Conservation (phyloP, 768 basidiomycete genomes). For the Gloeopeniophorella convolvens region DNA sequence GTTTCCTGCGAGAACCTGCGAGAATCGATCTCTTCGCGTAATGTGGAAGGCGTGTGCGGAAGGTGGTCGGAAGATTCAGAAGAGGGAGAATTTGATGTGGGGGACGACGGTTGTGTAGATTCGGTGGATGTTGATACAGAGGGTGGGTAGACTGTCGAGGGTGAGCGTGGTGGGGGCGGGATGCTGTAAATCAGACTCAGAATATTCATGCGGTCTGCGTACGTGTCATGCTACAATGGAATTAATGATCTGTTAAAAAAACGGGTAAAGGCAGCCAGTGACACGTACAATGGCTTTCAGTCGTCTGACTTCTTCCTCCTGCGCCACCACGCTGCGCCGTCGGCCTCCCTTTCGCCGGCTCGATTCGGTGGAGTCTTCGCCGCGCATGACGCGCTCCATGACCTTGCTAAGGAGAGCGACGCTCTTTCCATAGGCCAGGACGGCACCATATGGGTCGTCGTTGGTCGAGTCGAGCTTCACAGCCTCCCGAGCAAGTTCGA, state of each 20-base stretch:
- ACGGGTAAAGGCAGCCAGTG: neutral
- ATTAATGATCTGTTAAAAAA: slow-evolving; percentile 4
- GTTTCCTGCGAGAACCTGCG: slow-evolving; percentile 20
- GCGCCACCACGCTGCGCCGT: slow-evolving; percentile 77
- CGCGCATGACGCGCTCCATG: slow-evolving; percentile 84
- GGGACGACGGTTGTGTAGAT: slow-evolving; percentile 46
- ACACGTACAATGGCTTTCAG: slow-evolving; percentile 82
- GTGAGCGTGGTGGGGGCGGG: slow-evolving; percentile 64
- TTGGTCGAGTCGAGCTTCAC: slow-evolving; percentile 84
- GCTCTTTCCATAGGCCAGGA: slow-evolving; percentile 82
- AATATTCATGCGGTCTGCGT: slow-evolving; percentile 91
- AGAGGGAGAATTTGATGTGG: slow-evolving; percentile 43
- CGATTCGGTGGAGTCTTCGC: slow-evolving; percentile 74
- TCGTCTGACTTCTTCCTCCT: slow-evolving; percentile 83
- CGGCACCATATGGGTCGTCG: slow-evolving; percentile 82
- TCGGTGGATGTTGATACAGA: slow-evolving; percentile 40
- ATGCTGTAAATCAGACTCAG: slow-evolving; percentile 86
- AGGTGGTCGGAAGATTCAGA: slow-evolving; percentile 42
- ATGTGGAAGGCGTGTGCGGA: slow-evolving; percentile 28
- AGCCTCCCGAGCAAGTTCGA: slow-evolving; percentile 85
- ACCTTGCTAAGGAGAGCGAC: slow-evolving; percentile 85
- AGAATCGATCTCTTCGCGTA: slow-evolving; percentile 14
- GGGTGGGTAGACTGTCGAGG: slow-evolving; percentile 43
- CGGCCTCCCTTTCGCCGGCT: slow-evolving; percentile 49
- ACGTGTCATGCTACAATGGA: slow-evolving; percentile 75